These are phyloP conservation scores for Solanum corneliomulleri DNA, from an alignment of 257 asterid species.

Conservation along the genomic window DNA sequence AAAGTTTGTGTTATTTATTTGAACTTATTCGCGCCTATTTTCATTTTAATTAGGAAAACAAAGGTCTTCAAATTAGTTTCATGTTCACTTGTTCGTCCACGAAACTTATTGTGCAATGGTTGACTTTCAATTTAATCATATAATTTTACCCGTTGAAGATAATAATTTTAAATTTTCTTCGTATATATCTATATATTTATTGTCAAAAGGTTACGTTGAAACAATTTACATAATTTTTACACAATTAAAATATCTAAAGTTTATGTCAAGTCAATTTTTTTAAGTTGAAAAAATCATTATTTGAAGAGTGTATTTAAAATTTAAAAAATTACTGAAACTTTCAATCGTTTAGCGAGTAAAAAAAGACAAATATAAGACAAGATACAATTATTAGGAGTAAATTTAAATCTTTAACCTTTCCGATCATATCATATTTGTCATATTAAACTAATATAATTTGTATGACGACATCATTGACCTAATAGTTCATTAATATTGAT, in stretches of 20 bases:
- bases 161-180: too few relatives aligned
- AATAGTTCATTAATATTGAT: background rate
- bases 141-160: background rate
- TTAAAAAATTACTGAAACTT: background rate
- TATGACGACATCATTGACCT: background rate
- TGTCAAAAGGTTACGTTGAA: too few relatives aligned
- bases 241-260: background rate
- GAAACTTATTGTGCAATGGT: background rate
- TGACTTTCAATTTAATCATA: background rate
- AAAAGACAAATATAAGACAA: background rate
- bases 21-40: too few relatives aligned
- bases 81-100: background rate
- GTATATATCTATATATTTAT: too few relatives aligned
- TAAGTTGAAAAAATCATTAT: background rate
- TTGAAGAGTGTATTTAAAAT: background rate
- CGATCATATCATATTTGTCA: too few relatives aligned
- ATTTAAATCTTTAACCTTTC: too few relatives aligned
- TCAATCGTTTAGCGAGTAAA: too few relatives aligned
- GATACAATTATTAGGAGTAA: too few relatives aligned
- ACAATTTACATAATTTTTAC: fast-evolving
- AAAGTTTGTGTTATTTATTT: too few relatives aligned
- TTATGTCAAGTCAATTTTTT: background rate
- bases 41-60: too few relatives aligned
- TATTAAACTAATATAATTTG: background rate
- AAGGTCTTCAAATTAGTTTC: background rate